A percentile compares a stretch with the other conserved stretches of the same genome.
These are phyloP conservation scores for Petasospora rhodanensis DNA, from an alignment of 1,139 yeast genomes.

Conservation along the genomic window DNA sequence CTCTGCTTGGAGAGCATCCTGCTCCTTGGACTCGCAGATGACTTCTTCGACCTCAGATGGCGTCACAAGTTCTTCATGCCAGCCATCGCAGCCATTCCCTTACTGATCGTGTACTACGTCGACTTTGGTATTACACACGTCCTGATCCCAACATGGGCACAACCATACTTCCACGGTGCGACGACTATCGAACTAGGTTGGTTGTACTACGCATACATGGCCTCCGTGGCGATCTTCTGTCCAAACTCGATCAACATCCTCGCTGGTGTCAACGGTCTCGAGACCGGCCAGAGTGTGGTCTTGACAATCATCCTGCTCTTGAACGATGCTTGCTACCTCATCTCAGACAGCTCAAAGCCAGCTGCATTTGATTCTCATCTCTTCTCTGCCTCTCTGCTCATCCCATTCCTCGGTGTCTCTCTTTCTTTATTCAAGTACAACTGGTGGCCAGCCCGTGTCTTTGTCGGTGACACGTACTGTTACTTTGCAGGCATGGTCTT, in stretches of 20 bases:
- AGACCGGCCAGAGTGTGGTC: conserved; percentile 89
- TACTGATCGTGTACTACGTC: conserved; percentile 84
- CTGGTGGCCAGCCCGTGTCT: conserved; percentile 88
- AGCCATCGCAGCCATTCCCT: conserved; percentile 88
- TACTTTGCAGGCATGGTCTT: conserved; percentile 98
- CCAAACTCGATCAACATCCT: conserved; percentile 95
- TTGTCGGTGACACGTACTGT: conserved; percentile 98
- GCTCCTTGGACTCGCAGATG: conserved; percentile 87
- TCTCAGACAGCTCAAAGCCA: conserved; percentile 27
- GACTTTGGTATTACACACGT: conserved; percentile 92
- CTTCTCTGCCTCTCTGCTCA: conserved; percentile 69
- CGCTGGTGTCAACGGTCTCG: conserved; percentile 95
- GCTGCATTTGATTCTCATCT: conserved; percentile 81
- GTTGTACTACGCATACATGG: conserved; percentile 85
- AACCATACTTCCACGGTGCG: conserved; percentile 28
- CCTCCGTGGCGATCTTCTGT: conserved; percentile 83
- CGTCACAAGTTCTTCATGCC: conserved; percentile 94
- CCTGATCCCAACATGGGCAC: conserved; percentile 73
- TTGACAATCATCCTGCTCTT: conserved; percentile 64
- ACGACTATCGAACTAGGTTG: conserved; percentile 69
- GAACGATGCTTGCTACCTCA: conserved; percentile 72
- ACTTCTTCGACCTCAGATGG: conserved; percentile 94
- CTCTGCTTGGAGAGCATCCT: conserved; percentile 81
- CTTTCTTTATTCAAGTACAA: conserved; percentile 71
- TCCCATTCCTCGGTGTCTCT: conserved; percentile 88